A percentile compares a stretch with the other conserved stretches of the same genome.
These are phyloP conservation scores for Diaporthe nobilis DNA, from an alignment of 2,329 filamentous ascomycete species.

Conservation along the genomic window DNA sequence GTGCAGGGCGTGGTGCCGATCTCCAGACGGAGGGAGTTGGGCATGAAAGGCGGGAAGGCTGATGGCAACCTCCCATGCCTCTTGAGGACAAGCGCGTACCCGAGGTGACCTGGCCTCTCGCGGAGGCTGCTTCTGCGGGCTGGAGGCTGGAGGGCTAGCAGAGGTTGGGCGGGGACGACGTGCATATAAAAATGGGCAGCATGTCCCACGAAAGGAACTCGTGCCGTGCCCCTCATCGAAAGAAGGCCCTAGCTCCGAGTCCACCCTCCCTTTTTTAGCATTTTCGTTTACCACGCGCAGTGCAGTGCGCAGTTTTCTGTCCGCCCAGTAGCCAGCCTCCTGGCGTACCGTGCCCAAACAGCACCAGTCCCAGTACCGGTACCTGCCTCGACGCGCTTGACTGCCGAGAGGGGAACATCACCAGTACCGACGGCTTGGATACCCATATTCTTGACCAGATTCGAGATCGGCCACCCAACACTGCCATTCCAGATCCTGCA, in stretches of 20 bases:
- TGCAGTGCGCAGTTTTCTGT: constrained; percentile 26
- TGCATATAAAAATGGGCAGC: constrained; percentile 42
- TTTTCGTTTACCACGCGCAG: constrained; percentile 18
- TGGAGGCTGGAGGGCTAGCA: constrained; percentile 29
- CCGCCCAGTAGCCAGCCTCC: constrained; percentile 11
- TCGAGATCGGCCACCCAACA: neutral
- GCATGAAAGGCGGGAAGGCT: constrained; percentile 19
- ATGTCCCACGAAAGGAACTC: constrained; percentile 38
- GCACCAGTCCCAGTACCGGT: constrained; percentile 16
- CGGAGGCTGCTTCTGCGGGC: constrained; percentile 21
- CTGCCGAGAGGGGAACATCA: constrained; percentile 20
- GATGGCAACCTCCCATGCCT: constrained; percentile 33
- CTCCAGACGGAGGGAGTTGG: constrained; percentile 28
- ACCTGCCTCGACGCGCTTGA: constrained; percentile 23
- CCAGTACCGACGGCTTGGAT: constrained; percentile 30
- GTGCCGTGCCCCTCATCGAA: constrained; percentile 27
- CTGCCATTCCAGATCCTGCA: constrained; percentile 1
- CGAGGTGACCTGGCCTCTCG: constrained; percentile 17
- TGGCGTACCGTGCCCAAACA: constrained; percentile 26
- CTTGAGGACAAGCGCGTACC: constrained; percentile 36
- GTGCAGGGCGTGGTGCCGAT: constrained; percentile 24
- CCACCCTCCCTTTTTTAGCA: constrained; percentile 34
- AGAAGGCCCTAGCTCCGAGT: constrained; percentile 32
- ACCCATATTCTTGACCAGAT: constrained; percentile 4
- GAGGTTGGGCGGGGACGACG: constrained; percentile 36